Conservation (phyloP, 2,329 filamentous ascomycete genomes). For the Nigrograna mackinnonii region DNA sequence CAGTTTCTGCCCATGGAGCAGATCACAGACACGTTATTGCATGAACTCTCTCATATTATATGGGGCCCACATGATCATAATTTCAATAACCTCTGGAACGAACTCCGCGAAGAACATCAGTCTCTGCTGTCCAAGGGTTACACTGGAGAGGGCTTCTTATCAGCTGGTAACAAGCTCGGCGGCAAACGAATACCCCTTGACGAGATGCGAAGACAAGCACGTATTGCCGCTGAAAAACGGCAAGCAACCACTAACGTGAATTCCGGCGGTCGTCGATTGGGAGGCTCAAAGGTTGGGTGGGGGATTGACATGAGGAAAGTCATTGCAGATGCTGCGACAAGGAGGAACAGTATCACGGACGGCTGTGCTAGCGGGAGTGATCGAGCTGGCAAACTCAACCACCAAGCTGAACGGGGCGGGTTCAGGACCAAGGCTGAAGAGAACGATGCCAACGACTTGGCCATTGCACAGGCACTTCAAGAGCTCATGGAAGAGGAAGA, state of each 20-base stretch:
- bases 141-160: conserved; percentile 86
- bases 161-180: conserved; percentile 74
- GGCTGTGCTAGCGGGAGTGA: conserved; percentile 77
- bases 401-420: conserved; percentile 68
- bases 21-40: conserved; percentile 87
- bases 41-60: conserved; percentile 88
- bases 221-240: conserved; percentile 74
- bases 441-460: conserved; percentile 84
- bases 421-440: conserved; percentile 85
- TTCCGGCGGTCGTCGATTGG: conserved; percentile 75
- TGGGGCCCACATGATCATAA: conserved; percentile 80
- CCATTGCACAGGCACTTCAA: conserved; percentile 83
- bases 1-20: conserved; percentile 82
- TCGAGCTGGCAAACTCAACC: conserved; percentile 67
- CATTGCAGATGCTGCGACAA: conserved; percentile 71
- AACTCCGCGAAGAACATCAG: conserved; percentile 84
- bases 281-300: conserved; percentile 61
- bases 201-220: conserved; percentile 75
- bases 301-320: conserved; percentile 72
- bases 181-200: conserved; percentile 59
- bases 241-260: conserved; percentile 61
- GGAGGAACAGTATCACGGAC: conserved; percentile 65
- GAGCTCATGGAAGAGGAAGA: conserved; percentile 85
- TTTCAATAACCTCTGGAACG: conserved; percentile 87
- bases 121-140: conserved; percentile 79